phyloP scores from a whole-genome alignment of 768 basidiomycete species.

The Lanmaoa pseudosensibilis region DNA sequence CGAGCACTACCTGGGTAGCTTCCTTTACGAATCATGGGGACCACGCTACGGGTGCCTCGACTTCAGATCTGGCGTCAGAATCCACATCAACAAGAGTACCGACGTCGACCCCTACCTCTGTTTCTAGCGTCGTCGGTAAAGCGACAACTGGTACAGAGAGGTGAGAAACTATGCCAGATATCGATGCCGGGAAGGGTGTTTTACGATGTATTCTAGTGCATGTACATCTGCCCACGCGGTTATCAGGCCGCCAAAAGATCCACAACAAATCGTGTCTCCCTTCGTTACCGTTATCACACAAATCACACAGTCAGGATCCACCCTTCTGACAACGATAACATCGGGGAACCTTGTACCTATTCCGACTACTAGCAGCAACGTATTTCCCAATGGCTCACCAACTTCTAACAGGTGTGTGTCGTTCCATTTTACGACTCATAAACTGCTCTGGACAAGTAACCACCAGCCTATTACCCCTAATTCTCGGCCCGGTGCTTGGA shows the following conservation, averaged over 20 bases:
- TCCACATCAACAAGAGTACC: neutral
- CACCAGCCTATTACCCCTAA: slow-evolving; percentile 9
- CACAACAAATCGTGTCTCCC: slow-evolving; percentile 1
- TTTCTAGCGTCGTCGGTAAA: neutral
- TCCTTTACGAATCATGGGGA: neutral
- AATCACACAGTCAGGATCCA: neutral
- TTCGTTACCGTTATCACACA: neutral
- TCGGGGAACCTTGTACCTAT: neutral
- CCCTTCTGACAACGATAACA: slow-evolving; percentile 4
- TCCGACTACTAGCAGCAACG: neutral
- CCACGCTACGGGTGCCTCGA: neutral
- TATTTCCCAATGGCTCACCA: neutral
- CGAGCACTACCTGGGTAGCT: neutral
- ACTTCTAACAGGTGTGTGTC: slow-evolving; percentile 10
- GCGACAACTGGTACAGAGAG: neutral
- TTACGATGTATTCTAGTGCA: neutral
- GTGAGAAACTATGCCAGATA: slow-evolving; percentile 2
- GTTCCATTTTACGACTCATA: neutral
- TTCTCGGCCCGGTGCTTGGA: slow-evolving; percentile 14
- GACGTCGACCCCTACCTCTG: neutral
- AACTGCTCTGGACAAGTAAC: neutral
- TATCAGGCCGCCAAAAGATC: neutral
- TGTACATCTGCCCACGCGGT: neutral
- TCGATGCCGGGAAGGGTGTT: neutral
- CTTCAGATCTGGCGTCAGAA: neutral